Conservation (phyloP, 306 rosid species). For the Leucaena leucocephala region DNA sequence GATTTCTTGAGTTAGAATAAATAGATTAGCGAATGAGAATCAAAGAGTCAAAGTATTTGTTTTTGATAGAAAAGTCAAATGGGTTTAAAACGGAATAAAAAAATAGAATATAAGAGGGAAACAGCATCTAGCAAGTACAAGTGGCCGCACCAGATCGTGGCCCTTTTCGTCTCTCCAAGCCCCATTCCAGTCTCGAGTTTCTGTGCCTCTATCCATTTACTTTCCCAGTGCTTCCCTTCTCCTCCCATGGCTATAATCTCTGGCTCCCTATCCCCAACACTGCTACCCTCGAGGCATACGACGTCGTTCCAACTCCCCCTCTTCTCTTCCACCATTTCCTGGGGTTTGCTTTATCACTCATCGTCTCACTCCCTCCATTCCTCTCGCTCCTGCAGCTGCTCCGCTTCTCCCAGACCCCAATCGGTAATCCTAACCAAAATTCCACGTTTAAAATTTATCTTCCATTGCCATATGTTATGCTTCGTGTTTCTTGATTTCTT, state of each 20-base stretch:
- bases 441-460: background rate
- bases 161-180: background rate
- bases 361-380: conserved; percentile 1
- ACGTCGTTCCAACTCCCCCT: conserved; percentile 12
- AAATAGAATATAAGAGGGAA: background rate
- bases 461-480: background rate
- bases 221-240: background rate
- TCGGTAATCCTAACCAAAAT: conserved; percentile 38
- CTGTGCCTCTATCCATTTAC: background rate
- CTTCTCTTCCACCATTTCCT: background rate
- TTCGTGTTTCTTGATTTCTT: background rate
- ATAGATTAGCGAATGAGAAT: background rate
- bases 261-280: conserved; percentile 16
- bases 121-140: background rate
- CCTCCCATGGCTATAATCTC: conserved; percentile 21
- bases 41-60: too few species aligned
- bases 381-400: conserved; percentile 15
- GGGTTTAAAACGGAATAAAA: background rate
- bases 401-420: conserved; percentile 21
- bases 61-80: background rate
- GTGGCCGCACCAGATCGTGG: background rate
- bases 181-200: background rate
- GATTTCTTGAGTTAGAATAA: background rate
- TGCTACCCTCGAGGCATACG: background rate
- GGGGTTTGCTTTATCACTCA: background rate